These are phyloP conservation scores for Talaromyces sp. DNA, from an alignment of 2,329 filamentous ascomycete genomes.

Conservation along the genomic window DNA sequence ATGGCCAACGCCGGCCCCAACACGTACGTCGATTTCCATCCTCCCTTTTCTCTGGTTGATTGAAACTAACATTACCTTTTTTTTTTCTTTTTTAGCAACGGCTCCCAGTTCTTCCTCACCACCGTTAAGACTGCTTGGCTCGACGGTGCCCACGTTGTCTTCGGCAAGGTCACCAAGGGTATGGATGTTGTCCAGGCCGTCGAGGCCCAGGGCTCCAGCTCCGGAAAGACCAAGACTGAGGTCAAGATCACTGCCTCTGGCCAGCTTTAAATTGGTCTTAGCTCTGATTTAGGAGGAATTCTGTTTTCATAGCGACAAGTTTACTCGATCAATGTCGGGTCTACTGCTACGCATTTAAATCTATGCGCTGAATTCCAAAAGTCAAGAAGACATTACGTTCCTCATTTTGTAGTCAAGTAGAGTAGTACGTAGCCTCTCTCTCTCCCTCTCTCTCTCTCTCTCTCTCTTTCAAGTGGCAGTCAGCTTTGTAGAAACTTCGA, in stretches of 20 bases:
- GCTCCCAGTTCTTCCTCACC: slow-evolving; percentile 74
- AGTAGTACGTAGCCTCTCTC: no score
- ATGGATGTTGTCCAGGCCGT: slow-evolving; percentile 60
- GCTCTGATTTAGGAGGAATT: no score
- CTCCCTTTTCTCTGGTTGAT: neutral
- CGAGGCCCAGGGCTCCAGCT: slow-evolving; percentile 60
- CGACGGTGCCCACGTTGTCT: slow-evolving; percentile 71
- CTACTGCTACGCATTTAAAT: no score
- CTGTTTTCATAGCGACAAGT: no score
- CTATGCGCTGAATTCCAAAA: no score
- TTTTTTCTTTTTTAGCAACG: slow-evolving; percentile 53
- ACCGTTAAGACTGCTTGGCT: slow-evolving; percentile 68
- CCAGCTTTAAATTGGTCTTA: no score
- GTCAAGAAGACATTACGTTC: no score
- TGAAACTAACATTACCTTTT: neutral
- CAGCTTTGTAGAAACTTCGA: no score
- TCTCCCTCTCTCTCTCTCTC: no score
- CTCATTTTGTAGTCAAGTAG: no score
- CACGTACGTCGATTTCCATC: slow-evolving; percentile 64
- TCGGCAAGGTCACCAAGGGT: slow-evolving; percentile 63
- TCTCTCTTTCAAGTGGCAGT: neutral
- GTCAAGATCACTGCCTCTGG: no score
- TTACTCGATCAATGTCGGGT: slow-evolving; percentile 3
- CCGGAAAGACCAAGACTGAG: slow-evolving; percentile 42
- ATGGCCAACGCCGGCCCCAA: slow-evolving; percentile 96